phyloP scores from a whole-genome alignment of 2,329 filamentous ascomycete species.

The Thielaviopsis cerberus region DNA sequence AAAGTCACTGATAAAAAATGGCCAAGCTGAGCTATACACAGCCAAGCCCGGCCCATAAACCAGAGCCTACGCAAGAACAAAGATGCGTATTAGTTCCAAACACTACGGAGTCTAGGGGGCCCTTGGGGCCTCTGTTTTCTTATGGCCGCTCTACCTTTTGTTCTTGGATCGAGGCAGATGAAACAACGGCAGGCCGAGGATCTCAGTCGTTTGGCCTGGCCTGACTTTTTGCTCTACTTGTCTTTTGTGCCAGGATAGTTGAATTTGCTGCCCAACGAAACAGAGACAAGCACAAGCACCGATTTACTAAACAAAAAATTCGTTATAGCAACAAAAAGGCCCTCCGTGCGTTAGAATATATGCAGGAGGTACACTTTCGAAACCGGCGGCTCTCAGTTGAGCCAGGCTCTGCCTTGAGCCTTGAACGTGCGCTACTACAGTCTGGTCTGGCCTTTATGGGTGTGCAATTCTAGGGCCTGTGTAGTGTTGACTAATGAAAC shows the following conservation, averaged over 20 bases:
- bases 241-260: neutral
- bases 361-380: neutral
- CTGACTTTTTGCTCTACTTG: too few relatives aligned
- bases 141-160: neutral
- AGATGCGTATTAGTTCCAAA: neutral
- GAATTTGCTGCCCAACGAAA: neutral
- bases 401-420: neutral
- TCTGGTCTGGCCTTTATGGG: neutral
- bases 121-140: neutral
- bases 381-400: neutral
- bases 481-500: neutral
- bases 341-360: neutral
- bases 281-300: too few relatives aligned
- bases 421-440: neutral
- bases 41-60: neutral
- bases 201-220: neutral
- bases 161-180: neutral
- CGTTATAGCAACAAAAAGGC: conserved; percentile 2
- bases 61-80: neutral
- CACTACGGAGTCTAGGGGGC: neutral
- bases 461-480: neutral
- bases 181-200: neutral
- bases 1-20: neutral
- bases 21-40: neutral
- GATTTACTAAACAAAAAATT: too few relatives aligned